Conservation (phyloP, 2,329 filamentous ascomycete genomes). For the Fusarium multiceps region DNA sequence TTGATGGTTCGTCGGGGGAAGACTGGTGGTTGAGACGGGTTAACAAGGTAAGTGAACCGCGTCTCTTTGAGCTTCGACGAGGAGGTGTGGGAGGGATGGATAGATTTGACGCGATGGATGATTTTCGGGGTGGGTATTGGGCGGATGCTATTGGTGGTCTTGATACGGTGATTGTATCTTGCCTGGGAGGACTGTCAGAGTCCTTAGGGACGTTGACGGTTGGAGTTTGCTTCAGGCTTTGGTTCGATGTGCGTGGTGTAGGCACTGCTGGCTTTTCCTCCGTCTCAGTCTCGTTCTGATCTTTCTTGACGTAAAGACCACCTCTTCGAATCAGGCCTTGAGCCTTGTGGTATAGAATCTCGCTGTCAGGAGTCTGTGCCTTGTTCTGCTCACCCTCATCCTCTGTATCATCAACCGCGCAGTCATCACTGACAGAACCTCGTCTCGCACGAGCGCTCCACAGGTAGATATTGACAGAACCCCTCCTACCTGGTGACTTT, state of each 20-base stretch:
- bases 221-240: constrained; percentile 4
- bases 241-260: constrained; percentile 15
- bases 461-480: constrained; percentile 48
- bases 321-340: constrained; percentile 39
- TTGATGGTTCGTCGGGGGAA: constrained; percentile 20
- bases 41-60: constrained; percentile 29
- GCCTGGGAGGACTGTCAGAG: not conserved
- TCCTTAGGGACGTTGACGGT: not conserved
- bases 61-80: constrained; percentile 42
- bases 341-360: constrained; percentile 35
- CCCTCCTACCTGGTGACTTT: constrained; percentile 46
- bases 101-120: constrained; percentile 19
- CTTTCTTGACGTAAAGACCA: constrained; percentile 38
- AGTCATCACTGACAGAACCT: constrained; percentile 32
- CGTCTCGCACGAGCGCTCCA: constrained; percentile 44
- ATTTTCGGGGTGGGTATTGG: constrained; percentile 20
- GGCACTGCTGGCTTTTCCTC: not conserved
- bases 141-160: constrained; percentile 14
- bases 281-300: not conserved
- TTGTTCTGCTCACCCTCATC: constrained; percentile 30
- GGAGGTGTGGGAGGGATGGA: constrained; percentile 37
- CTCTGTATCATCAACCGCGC: constrained; percentile 41
- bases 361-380: constrained; percentile 14
- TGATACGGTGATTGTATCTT: constrained; percentile 30
- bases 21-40: constrained; percentile 27